phyloP scores from a whole-genome alignment of 2,329 filamentous ascomycete species.

The Colletotrichum neosansevieriae region DNA sequence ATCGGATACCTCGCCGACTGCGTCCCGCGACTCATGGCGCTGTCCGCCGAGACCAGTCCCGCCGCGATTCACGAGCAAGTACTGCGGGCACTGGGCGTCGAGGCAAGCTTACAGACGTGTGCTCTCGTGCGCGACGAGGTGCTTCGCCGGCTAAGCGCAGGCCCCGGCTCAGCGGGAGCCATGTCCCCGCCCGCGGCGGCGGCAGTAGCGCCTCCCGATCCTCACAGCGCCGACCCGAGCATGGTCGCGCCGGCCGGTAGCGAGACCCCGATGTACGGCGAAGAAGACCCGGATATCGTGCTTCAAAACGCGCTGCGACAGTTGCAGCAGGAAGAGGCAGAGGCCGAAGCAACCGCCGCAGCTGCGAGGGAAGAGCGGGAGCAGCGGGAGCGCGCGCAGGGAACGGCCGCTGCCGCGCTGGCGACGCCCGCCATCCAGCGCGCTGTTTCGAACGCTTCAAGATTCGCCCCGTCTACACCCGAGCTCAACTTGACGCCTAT shows the following conservation, averaged over 20 bases:
- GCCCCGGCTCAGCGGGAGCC: constrained; percentile 28
- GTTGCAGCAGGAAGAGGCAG: constrained; percentile 70
- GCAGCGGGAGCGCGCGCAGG: constrained; percentile 44
- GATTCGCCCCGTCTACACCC: constrained; percentile 43
- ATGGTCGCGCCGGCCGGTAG: constrained; percentile 56
- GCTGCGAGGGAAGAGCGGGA: constrained; percentile 64
- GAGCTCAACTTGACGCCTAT: constrained; percentile 69
- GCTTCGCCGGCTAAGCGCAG: constrained; percentile 53
- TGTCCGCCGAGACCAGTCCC: constrained; percentile 69
- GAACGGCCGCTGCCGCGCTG: constrained; percentile 44
- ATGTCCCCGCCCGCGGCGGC: constrained; percentile 27
- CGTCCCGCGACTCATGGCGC: constrained; percentile 69
- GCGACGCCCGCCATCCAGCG: constrained; percentile 44
- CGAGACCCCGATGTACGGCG: constrained; percentile 63
- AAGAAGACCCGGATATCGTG: constrained; percentile 69
- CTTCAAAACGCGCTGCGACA: constrained; percentile 70
- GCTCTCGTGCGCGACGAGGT: constrained; percentile 70
- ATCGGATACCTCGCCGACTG: constrained; percentile 71
- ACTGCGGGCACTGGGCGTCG: constrained; percentile 66
- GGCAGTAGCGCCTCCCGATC: constrained; percentile 38
- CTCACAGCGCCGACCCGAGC: constrained; percentile 39
- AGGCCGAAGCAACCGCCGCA: constrained; percentile 68
- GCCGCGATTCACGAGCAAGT: constrained; percentile 70
- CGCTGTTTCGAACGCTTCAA: constrained; percentile 36
- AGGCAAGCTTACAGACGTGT: constrained; percentile 65